Conservation (phyloP, 306 rosid species). For the Corylus heterophylla region DNA sequence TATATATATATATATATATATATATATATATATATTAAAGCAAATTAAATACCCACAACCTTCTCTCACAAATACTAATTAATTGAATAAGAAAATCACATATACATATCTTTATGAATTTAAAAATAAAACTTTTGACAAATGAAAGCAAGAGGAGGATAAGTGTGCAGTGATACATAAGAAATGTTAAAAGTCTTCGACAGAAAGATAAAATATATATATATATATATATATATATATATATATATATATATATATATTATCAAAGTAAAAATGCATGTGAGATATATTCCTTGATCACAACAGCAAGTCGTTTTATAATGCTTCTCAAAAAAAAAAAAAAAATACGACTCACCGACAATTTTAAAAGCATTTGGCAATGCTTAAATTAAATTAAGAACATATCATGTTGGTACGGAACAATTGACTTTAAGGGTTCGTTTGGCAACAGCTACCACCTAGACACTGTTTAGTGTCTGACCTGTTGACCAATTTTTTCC, state of each 20-base stretch:
- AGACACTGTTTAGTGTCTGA: too few relatives aligned
- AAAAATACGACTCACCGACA: conserved; percentile 14
- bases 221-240: too few relatives aligned
- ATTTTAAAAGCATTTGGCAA: conserved; percentile 9
- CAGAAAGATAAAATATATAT: neutral
- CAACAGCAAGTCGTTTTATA: neutral
- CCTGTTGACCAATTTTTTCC: too few relatives aligned
- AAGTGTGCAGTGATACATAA: neutral
- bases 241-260: too few relatives aligned
- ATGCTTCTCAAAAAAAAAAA: neutral
- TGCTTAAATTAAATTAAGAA: neutral
- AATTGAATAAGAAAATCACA: neutral
- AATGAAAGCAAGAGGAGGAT: neutral
- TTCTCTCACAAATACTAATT: neutral
- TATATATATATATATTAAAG: too few relatives aligned
- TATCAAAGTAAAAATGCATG: neutral
- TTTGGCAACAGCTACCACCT: too few relatives aligned
- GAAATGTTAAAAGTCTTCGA: neutral
- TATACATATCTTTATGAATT: neutral
- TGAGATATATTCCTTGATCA: neutral
- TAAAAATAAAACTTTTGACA: neutral
- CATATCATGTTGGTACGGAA: conserved; percentile 45
- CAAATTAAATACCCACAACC: neutral
- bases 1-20: too few relatives aligned
- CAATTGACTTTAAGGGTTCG: conserved; percentile 10